phyloP scores from a whole-genome alignment of 768 basidiomycete species.

The Leccinum olivaceopallidum region DNA sequence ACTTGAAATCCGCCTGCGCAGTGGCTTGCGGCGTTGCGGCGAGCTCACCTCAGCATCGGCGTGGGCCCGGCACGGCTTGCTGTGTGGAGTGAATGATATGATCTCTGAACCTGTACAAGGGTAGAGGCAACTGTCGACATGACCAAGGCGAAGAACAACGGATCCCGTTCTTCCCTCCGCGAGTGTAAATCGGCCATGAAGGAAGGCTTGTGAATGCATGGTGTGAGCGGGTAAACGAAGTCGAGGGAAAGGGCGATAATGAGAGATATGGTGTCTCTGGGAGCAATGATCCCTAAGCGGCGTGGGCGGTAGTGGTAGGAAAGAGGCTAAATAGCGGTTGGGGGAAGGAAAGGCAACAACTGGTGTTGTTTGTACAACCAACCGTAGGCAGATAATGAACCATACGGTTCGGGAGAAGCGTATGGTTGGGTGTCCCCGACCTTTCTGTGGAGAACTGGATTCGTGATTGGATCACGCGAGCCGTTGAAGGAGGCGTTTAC shows the following conservation, averaged over 20 bases:
- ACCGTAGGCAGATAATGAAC: slow-evolving; percentile 64
- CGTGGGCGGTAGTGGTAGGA: slow-evolving; percentile 74
- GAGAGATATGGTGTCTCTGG: slow-evolving; percentile 75
- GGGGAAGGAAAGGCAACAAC: slow-evolving; percentile 44
- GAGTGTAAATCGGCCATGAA: slow-evolving; percentile 86
- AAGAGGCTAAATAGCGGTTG: slow-evolving; percentile 53
- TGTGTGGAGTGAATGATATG: slow-evolving; percentile 44
- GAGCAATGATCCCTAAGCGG: slow-evolving; percentile 79
- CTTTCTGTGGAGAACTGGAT: slow-evolving; percentile 39
- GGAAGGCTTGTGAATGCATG: slow-evolving; percentile 87
- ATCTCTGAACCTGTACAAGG: slow-evolving; percentile 84
- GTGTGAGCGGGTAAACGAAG: slow-evolving; percentile 89
- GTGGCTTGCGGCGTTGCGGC: too few species aligned
- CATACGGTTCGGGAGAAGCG: slow-evolving; percentile 53
- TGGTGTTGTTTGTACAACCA: slow-evolving; percentile 72
- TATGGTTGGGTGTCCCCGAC: slow-evolving; percentile 44
- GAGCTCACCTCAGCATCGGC: too few species aligned
- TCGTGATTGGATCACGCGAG: slow-evolving; percentile 36
- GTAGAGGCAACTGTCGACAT: slow-evolving; percentile 89
- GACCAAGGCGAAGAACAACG: slow-evolving; percentile 87
- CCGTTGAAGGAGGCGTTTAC: slow-evolving; percentile 39
- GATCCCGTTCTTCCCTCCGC: slow-evolving; percentile 81
- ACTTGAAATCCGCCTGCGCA: too few species aligned
- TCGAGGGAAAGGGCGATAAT: slow-evolving; percentile 91
- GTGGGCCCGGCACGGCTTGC: too few species aligned